Conservation (phyloP, 2,329 filamentous ascomycete species). For the Xylaria sp. region DNA sequence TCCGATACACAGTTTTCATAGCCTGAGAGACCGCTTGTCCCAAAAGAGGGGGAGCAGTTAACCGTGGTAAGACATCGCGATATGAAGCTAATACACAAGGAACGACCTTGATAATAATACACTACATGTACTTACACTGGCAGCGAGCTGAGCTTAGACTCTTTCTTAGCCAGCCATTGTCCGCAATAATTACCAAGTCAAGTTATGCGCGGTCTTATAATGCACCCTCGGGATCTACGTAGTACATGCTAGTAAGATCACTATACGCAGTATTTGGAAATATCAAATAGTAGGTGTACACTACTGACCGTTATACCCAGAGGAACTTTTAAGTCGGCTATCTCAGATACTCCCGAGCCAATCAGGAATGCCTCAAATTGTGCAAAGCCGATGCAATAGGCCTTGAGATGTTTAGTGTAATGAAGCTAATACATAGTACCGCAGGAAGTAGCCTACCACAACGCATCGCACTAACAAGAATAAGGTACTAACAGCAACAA, state of each 20-base stretch:
- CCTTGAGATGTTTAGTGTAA: conserved; percentile 13
- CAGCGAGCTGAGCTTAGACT: conserved; percentile 12
- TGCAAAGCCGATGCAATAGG: conserved; percentile 18
- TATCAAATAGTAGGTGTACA: conserved; percentile 19
- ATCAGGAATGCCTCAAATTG: conserved; percentile 22
- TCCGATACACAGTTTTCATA: conserved; percentile 11
- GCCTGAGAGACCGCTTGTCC: neutral
- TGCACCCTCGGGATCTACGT: conserved; percentile 29
- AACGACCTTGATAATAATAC: conserved; percentile 4
- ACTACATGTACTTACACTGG: too few species aligned
- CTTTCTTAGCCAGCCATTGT: conserved; percentile 21
- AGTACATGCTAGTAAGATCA: conserved; percentile 27
- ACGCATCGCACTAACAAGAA: neutral
- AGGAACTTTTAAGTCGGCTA: conserved; percentile 31
- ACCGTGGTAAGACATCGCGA: neutral
- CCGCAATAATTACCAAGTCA: conserved; percentile 23
- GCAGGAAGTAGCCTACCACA: neutral
- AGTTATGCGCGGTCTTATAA: conserved; percentile 25
- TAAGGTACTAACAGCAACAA: too few species aligned
- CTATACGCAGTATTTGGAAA: conserved; percentile 38
- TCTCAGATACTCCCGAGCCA: conserved; percentile 37
- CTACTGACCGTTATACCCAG: conserved; percentile 29
- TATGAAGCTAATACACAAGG: conserved; percentile 11
- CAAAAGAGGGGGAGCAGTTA: neutral
- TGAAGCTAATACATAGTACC: conserved; percentile 1